phyloP scores from a whole-genome alignment of 2,329 filamentous ascomycete genomes.

The Fusarium sacchari region DNA sequence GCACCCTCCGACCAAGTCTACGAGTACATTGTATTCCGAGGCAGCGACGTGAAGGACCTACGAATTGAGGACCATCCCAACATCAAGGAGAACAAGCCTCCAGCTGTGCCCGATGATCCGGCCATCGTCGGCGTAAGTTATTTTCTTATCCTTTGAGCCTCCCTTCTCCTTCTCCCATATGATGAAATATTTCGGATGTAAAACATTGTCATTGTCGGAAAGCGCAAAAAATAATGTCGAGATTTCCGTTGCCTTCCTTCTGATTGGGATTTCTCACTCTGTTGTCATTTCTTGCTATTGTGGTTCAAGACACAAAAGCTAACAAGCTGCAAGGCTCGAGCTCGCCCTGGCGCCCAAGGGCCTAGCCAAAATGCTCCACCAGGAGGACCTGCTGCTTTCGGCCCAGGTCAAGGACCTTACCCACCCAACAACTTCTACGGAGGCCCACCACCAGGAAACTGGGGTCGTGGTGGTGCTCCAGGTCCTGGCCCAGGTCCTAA shows the following conservation, averaged over 20 bases:
- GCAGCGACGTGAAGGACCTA: slow-evolving; percentile 98
- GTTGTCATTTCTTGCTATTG: slow-evolving; percentile 13
- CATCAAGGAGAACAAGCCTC: slow-evolving; percentile 78
- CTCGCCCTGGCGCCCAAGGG: slow-evolving; percentile 50
- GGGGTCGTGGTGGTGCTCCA: slow-evolving; percentile 62
- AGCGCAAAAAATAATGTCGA: slow-evolving; percentile 97
- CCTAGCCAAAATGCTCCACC: slow-evolving; percentile 49
- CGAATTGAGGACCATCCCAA: slow-evolving; percentile 87
- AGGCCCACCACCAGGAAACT: slow-evolving; percentile 62
- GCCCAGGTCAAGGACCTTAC: slow-evolving; percentile 56
- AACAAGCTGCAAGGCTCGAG: slow-evolving; percentile 52
- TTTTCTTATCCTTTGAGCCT: not conserved
- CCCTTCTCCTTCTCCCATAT: slow-evolving; percentile 59
- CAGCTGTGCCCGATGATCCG: slow-evolving; percentile 89
- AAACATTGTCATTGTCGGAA: slow-evolving; percentile 81
- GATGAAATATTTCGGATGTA: slow-evolving; percentile 99
- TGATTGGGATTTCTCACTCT: slow-evolving; percentile 64
- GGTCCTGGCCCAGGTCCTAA: slow-evolving; percentile 69
- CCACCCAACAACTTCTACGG: slow-evolving; percentile 60
- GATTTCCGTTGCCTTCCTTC: slow-evolving; percentile 99
- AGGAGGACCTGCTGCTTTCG: slow-evolving; percentile 53
- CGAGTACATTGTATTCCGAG: slow-evolving; percentile 98
- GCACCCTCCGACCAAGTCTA: slow-evolving; percentile 87
- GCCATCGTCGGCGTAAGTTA: slow-evolving; percentile 96
- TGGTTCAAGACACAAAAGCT: slow-evolving; percentile 43